Evolutionary conservation across 2,329 filamentous ascomycete genomes (phyloP).

Genomic region (Cladosporium cucumerinum): DNA sequence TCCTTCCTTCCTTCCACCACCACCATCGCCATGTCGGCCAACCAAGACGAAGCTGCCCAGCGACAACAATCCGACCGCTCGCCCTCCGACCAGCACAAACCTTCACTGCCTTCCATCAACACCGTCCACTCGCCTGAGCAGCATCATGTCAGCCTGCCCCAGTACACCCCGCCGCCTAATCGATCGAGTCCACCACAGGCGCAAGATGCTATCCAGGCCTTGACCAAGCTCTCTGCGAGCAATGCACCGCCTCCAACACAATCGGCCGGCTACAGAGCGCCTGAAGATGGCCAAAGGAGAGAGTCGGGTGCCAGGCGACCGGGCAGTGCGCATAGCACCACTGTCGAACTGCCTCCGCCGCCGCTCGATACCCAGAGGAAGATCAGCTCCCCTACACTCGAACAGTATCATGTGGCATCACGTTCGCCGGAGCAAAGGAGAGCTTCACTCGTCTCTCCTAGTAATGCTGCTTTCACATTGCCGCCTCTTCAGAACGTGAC

Average conservation of each 20-base stretch:
- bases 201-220: conserved; percentile 41
- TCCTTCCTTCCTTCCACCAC: too few relatives aligned
- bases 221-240: conserved; percentile 29
- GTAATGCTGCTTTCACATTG: conserved; percentile 37
- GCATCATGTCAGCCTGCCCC: conserved; percentile 14
- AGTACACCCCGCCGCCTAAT: conserved; percentile 12
- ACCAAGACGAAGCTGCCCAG: not conserved
- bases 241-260: conserved; percentile 33
- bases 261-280: too few relatives aligned
- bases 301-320: too few relatives aligned
- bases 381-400: conserved; percentile 44
- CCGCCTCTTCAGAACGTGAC: conserved; percentile 40
- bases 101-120: conserved; percentile 21
- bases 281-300: too few relatives aligned
- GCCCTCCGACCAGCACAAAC: conserved; percentile 21
- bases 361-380: conserved; percentile 31
- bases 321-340: too few relatives aligned
- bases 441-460: conserved; percentile 34
- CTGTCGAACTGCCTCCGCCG: conserved; percentile 37
- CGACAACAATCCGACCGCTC: conserved; percentile 9
- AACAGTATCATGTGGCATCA: conserved; percentile 47
- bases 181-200: conserved; percentile 12
- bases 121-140: conserved; percentile 24
- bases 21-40: conserved; percentile 30
- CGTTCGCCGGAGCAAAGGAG: conserved; percentile 43